Base-by-base conservation (phyloP, 495 filamentous ascomycete genomes). In the Elaphomyces granulatus region DNA sequence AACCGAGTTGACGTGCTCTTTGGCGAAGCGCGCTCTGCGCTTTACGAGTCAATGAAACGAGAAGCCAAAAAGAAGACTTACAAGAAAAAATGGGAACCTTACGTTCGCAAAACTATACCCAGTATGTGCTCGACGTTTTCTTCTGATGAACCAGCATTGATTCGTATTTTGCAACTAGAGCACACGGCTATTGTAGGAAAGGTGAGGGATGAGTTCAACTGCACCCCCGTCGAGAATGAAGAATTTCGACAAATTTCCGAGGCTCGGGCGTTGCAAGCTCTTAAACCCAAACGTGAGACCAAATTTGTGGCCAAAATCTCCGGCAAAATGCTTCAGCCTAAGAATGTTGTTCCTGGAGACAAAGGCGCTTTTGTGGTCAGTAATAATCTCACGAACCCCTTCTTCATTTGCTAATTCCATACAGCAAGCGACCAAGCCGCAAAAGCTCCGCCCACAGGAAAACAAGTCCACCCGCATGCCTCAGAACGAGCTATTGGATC, bases 401-500 rank as follows among this genome's bases (percentile, higher is more conserved):
- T 1, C 17, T 21, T 34, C 37, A 14, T 7, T 39, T 6, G 17
- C 39, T 41, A 18, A 41, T 32, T 30, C 15, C 44, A 40, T 36
- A 33, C 43, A 61, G 54, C 55, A 56, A 61, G 49, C 54, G 52
- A 59, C 56, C 42, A 58, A 61, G 44, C 44, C 56, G 10, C 9
- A 32, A 48, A 59, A 62, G 49, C 52, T 51, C 43, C 64, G 61
- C 37, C 32, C 74, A 41, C 77, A 77, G 54, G 74, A 82, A 37
- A 80, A 83, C 64, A 93, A 93, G 61, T 75, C 79, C 3, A 81
- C 81, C 2, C 85, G 90, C 54, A 83, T 95, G 65, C 77, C 84
- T 4, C 74, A 81, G 54, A 80, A 83, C 64, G 79, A 87, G 54
- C 76, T 98, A 28, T 59, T 93, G 60, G 85, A 95, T 55, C 64